Evolutionary conservation across 805 yeast species (phyloP).

Genomic region (Barnettozyma botsteinii): DNA sequence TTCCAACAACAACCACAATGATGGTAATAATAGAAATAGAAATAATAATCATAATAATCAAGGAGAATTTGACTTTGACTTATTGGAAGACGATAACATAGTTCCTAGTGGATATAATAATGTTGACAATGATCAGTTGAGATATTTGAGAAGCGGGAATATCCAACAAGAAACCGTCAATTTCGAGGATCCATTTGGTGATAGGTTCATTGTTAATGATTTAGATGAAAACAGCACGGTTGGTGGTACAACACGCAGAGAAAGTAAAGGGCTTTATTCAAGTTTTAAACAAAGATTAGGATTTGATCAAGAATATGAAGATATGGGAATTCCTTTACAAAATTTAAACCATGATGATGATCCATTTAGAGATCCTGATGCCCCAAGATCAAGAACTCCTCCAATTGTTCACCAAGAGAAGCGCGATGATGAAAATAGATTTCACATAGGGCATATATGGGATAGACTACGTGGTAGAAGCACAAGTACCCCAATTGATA

Average conservation of each 20-base stretch:
- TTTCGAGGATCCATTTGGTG: slow-evolving; percentile 28
- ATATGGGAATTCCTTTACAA: slow-evolving; percentile 23
- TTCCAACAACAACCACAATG: slow-evolving; percentile 6
- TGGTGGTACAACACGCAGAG: slow-evolving; percentile 9
- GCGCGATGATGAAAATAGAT: slow-evolving; percentile 29
- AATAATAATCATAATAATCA: slow-evolving; percentile 4
- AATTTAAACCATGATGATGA: slow-evolving; percentile 18
- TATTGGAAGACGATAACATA: slow-evolving; percentile 14
- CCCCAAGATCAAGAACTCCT: slow-evolving; percentile 1
- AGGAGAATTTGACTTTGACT: slow-evolving; percentile 12
- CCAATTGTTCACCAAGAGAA: slow-evolving; percentile 22
- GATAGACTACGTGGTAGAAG: slow-evolving; percentile 30
- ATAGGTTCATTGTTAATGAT: slow-evolving; percentile 33
- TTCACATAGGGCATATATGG: slow-evolving; percentile 34
- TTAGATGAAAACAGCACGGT: slow-evolving; percentile 22
- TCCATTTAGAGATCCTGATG: slow-evolving; percentile 25
- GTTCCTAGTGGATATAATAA: slow-evolving; percentile 15
- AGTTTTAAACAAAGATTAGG: slow-evolving; percentile 22
- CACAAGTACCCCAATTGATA: slow-evolving; percentile 5
- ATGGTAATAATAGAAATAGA: slow-evolving; percentile 11
- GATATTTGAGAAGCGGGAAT: slow-evolving; percentile 22
- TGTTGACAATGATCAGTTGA: slow-evolving; percentile 13
- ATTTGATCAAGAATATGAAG: slow-evolving; percentile 19
- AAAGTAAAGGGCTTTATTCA: slow-evolving; percentile 14
- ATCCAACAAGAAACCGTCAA: slow-evolving; percentile 31